Conservation (phyloP, 202 grass and related monocot species). For the Sporobolus alterniflorus region DNA sequence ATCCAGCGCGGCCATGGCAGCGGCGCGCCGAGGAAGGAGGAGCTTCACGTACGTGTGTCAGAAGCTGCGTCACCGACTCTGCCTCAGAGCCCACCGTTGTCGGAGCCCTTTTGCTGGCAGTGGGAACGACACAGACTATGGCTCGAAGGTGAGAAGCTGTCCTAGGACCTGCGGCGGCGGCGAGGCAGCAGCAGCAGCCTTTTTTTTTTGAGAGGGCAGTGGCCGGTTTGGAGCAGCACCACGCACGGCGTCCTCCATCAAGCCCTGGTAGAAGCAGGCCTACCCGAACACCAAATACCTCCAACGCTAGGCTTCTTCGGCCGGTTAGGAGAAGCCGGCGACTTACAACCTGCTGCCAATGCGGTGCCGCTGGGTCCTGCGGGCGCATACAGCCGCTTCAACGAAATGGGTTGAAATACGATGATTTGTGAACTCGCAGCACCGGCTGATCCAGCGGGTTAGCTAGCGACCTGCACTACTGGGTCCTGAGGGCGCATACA, state of each 20-base stretch:
- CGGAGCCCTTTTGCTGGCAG: neutral
- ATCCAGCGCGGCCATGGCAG: constrained; percentile 72
- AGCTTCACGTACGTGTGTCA: constrained; percentile 85
- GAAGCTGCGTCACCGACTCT: constrained; percentile 70
- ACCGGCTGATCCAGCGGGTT: no score
- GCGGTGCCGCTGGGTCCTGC: no score
- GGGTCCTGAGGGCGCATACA: no score
- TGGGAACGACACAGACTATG: neutral
- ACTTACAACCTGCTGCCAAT: no score
- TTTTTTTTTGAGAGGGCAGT: no score
- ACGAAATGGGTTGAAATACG: no score
- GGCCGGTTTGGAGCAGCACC: constrained; percentile 74
- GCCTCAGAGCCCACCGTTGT: constrained; percentile 38
- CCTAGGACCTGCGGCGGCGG: constrained; percentile 74
- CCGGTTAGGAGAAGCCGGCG: constrained; percentile 49
- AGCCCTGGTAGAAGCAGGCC: constrained; percentile 85
- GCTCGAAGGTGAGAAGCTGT: constrained; percentile 64
- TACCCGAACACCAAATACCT: constrained; percentile 85
- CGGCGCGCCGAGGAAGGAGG: constrained; percentile 73
- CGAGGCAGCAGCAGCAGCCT: no score
- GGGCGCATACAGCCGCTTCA: no score
- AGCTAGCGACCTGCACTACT: no score
- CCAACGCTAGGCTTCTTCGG: constrained; percentile 63
- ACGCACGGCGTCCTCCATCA: constrained; percentile 88
- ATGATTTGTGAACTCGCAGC: no score